A percentile compares a stretch with the other conserved stretches of the same genome.
These are phyloP conservation scores for Saitozyma sp. DNA, from an alignment of 768 basidiomycete species.

Conservation along the genomic window DNA sequence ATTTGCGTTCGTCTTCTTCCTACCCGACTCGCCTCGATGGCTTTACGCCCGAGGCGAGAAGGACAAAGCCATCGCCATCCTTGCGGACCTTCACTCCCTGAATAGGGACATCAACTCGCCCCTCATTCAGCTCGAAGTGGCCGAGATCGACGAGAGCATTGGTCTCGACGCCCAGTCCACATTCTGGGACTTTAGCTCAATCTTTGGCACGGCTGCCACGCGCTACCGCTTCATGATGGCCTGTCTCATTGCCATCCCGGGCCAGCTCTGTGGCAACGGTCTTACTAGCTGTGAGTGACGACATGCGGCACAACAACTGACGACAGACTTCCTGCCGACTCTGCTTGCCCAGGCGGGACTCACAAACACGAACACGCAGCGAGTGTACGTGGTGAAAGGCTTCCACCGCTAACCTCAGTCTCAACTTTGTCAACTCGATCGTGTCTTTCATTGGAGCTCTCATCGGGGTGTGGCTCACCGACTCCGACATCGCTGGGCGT, in stretches of 20 bases:
- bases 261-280: constrained; percentile 56
- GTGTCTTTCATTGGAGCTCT: constrained; percentile 58
- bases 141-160: constrained; percentile 61
- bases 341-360: constrained; percentile 50
- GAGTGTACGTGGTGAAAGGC: constrained; percentile 15
- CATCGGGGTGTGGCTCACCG: constrained; percentile 20
- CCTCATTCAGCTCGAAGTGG: constrained; percentile 59
- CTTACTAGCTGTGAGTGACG: constrained; percentile 53
- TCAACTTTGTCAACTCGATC: constrained; percentile 61
- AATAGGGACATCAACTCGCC: constrained; percentile 59
- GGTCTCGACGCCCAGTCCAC: constrained; percentile 43
- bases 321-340: constrained; percentile 46
- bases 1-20: constrained; percentile 57
- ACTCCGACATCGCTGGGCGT: too few relatives aligned
- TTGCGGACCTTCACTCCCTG: constrained; percentile 59
- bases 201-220: constrained; percentile 58
- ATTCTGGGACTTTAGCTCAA: constrained; percentile 62
- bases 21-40: constrained; percentile 59
- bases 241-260: constrained; percentile 58
- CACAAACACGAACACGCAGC: constrained; percentile 42
- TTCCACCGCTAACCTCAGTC: constrained; percentile 30
- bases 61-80: constrained; percentile 56
- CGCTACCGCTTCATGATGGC: constrained; percentile 60
- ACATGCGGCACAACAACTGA: neutral
- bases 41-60: constrained; percentile 58